Evolutionary conservation across 768 basidiomycete species (phyloP), one percentile per base, ranked within the genome.

Genomic region (Cystobasidium onofrii): DNA sequence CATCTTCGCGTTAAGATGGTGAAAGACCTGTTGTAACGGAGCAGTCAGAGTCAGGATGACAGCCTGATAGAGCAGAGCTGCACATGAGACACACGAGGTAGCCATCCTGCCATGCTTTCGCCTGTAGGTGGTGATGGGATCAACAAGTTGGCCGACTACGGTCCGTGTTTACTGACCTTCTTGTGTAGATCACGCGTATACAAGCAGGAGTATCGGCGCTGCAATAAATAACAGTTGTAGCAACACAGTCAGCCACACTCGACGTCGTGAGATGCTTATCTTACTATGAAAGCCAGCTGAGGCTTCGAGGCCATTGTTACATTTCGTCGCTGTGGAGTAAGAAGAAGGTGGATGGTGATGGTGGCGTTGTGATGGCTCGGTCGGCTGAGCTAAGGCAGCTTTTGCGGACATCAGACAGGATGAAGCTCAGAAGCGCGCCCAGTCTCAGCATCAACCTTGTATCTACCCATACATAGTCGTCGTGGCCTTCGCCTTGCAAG

Each of bases 91-190:
- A 29, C 33, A 57, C 54, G 34, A 71, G 33, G 54, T 71, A 71
- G 55, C 69, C 69, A 71, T 71, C 69, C 20, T 71, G 69, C 69
- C 69, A 71, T 71, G 63, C 57, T 60, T 60, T 60, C 31, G 57
- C 57, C 57, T 60, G 57, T 29, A 39, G 39, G 15, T 4, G 15
- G 12, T 29, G 3, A 12, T 29, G 9, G 15, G 57, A 4, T 29
- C 31, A 4, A 13, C 6, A 4, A n/a, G 20, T 50, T 20, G 9
- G 9, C 46, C 46, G 4, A 43, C 18, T 15, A 12, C 46, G 46
- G 18, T 9, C 10, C 15, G 20, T 50, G 46, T 50, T 50, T 50
- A 50, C 55, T 71, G 52, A 33, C 54, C 69, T 71, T 71, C 54
- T 71, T 71, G 18, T 20, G 12, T 2, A 71, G 7, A 55, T 71